Base-by-base conservation (phyloP, 306 rosid species). In the Echinosophora koreensis region DNA sequence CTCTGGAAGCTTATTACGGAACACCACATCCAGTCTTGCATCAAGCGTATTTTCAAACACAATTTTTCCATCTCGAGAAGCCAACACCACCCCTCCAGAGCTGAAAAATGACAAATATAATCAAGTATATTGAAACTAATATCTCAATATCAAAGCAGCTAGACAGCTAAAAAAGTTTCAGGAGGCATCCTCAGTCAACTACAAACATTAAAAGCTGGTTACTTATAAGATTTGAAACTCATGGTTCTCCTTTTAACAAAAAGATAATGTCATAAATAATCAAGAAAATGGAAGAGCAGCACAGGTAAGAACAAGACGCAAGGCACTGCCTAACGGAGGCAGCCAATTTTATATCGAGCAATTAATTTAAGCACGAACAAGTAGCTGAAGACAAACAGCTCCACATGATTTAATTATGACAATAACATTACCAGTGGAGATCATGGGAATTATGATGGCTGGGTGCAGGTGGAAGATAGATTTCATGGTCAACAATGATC, bases 41-140 rank as follows among this genome's bases (percentile, higher is more conserved):
- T 95, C 99, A 74, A 95, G 96, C 61, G 90, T 88, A 87, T 95
- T 95, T 85, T 95, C 99, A 75, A 15, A 91, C 34, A 95, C 99
- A 75, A 95, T 95, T 88, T 92, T 95, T 69, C 99, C 99, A 80
- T 95, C 99, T 58, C 88, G 89, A 86, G 99, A 95, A 78, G 99
- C 99, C 87, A 95, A 68, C 38, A 95, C 99, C 65, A 92, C 98
- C 12, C 99, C 98, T 74, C 99, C 99, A 88, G 97, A 87, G 77
- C 99, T 95, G 89, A 87, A 83, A 22, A 84, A 67, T 27, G 42
- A 64, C 69, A 81, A 76, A 77, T 27, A 56, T 71, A 49, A 77
- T 76, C 58, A 88, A 79, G 12, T 49, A 46, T 55, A 76, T 7
- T 30, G 28, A 56, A 61, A 64, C 46, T 28, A 12, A 70, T 17